Conservation (phyloP, 768 basidiomycete species). For the Tylopilus plumbeoviolaceoides region DNA sequence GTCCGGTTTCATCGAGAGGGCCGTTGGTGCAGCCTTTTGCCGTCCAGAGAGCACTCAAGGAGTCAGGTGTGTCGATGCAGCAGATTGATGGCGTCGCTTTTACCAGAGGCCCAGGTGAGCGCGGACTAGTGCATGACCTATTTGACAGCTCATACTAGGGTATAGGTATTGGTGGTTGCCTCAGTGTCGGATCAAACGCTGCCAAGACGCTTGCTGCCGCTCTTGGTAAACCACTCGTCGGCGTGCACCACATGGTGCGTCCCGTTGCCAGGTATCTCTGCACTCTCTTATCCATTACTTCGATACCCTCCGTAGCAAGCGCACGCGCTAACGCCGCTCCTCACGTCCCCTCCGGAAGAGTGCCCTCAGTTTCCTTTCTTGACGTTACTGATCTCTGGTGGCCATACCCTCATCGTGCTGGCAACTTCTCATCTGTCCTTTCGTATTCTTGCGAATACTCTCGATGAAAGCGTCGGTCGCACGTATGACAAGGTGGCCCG, state of each 20-base stretch:
- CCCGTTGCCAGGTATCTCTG: neutral
- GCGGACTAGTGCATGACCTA: neutral
- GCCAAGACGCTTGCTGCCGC: slow-evolving; percentile 85
- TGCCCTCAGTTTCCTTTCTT: slow-evolving; percentile 79
- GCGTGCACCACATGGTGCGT: slow-evolving; percentile 92
- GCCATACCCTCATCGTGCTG: slow-evolving; percentile 86
- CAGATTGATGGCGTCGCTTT: slow-evolving; percentile 88
- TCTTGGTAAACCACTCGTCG: slow-evolving; percentile 72
- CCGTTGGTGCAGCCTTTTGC: slow-evolving; percentile 57
- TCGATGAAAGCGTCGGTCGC: slow-evolving; percentile 73
- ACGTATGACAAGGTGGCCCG: slow-evolving; percentile 82
- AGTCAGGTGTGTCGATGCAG: slow-evolving; percentile 53
- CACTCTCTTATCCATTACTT: neutral
- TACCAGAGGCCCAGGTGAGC: slow-evolving; percentile 78
- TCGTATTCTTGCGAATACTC: slow-evolving; percentile 66
- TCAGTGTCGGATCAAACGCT: slow-evolving; percentile 74
- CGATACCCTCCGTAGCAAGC: slow-evolving; percentile 62
- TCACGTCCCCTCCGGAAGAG: slow-evolving; percentile 48
- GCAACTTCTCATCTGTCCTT: slow-evolving; percentile 57
- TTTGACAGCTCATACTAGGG: neutral
- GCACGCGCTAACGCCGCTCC: slow-evolving; percentile 77
- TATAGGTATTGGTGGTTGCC: slow-evolving; percentile 73
- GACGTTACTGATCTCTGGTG: slow-evolving; percentile 87
- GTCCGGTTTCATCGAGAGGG: neutral
- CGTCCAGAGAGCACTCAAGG: slow-evolving; percentile 59